Conservation (phyloP, 768 basidiomycete genomes). For the Sutorius australiensis region DNA sequence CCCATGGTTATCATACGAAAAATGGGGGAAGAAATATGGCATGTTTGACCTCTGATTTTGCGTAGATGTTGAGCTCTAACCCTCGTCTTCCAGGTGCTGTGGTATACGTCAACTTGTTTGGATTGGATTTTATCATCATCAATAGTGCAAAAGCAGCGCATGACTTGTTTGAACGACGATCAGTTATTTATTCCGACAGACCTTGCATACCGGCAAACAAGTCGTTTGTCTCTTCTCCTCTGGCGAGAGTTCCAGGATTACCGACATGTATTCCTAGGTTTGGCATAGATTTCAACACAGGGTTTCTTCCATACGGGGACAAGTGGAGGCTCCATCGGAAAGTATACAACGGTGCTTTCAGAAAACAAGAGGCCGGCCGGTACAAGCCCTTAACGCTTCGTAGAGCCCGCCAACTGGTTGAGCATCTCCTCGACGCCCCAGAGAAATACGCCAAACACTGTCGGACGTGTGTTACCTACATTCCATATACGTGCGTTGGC, state of each 20-base stretch:
- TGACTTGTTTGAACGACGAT: slow-evolving; percentile 26
- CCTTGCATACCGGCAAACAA: slow-evolving; percentile 22
- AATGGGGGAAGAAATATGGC: slow-evolving; percentile 35
- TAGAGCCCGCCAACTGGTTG: slow-evolving; percentile 22
- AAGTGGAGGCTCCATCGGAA: slow-evolving; percentile 32
- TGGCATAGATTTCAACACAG: slow-evolving; percentile 31
- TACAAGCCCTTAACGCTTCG: slow-evolving; percentile 16
- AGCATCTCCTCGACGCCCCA: slow-evolving; percentile 20
- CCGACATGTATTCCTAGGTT: slow-evolving; percentile 16
- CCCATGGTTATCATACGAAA: slow-evolving; percentile 33
- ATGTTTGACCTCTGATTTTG: neutral
- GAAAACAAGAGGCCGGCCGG: slow-evolving; percentile 5
- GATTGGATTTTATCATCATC: slow-evolving; percentile 28
- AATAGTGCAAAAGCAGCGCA: slow-evolving; percentile 20
- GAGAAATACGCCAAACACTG: slow-evolving; percentile 14
- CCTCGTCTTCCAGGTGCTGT: slow-evolving; percentile 16
- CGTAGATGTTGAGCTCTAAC: too few species aligned
- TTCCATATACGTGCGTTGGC: neutral
- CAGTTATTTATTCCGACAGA: slow-evolving; percentile 25
- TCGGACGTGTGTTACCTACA: slow-evolving; percentile 21
- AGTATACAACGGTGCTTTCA: slow-evolving; percentile 20
- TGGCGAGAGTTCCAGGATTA: neutral
- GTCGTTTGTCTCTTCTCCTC: slow-evolving; percentile 10
- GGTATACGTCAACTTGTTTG: slow-evolving; percentile 26
- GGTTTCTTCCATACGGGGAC: slow-evolving; percentile 27